These are phyloP conservation scores for Aureobasidium sp. DNA, from an alignment of 2,329 filamentous ascomycete species.

Conservation along the genomic window DNA sequence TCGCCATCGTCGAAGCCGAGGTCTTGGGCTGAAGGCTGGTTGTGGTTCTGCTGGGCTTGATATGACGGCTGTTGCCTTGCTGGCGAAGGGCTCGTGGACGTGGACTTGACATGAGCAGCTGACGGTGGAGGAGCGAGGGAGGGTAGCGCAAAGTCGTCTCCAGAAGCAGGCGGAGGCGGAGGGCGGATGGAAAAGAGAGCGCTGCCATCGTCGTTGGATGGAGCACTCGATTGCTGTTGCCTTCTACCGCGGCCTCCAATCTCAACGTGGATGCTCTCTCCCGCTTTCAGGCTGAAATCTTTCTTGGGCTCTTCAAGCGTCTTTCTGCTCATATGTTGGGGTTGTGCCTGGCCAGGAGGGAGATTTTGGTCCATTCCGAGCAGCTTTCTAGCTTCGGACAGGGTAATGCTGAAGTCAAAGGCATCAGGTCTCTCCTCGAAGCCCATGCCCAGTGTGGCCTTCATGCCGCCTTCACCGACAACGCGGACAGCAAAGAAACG, in stretches of 20 bases:
- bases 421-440: constrained; percentile 83
- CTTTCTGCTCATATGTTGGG: constrained; percentile 21
- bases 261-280: constrained; percentile 80
- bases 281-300: constrained; percentile 82
- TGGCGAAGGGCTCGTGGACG: constrained; percentile 41
- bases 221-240: constrained; percentile 18
- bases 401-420: constrained; percentile 74
- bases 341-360: constrained; percentile 21
- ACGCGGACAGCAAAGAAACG: constrained; percentile 82
- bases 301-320: constrained; percentile 50
- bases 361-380: constrained; percentile 51
- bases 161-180: constrained; percentile 56
- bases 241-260: constrained; percentile 54
- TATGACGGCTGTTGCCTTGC: not conserved
- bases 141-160: constrained; percentile 28
- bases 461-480: constrained; percentile 65
- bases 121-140: constrained; percentile 63
- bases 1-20: constrained; percentile 82
- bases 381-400: constrained; percentile 70
- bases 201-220: constrained; percentile 30
- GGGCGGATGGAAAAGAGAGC: constrained; percentile 68
- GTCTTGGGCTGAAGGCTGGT: constrained; percentile 45
- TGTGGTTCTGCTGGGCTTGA: constrained; percentile 25
- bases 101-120: constrained; percentile 52
- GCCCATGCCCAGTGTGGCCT: constrained; percentile 74